These are phyloP conservation scores for Hanseniaspora osmophila DNA, from an alignment of 805 yeast species.

Conservation along the genomic window DNA sequence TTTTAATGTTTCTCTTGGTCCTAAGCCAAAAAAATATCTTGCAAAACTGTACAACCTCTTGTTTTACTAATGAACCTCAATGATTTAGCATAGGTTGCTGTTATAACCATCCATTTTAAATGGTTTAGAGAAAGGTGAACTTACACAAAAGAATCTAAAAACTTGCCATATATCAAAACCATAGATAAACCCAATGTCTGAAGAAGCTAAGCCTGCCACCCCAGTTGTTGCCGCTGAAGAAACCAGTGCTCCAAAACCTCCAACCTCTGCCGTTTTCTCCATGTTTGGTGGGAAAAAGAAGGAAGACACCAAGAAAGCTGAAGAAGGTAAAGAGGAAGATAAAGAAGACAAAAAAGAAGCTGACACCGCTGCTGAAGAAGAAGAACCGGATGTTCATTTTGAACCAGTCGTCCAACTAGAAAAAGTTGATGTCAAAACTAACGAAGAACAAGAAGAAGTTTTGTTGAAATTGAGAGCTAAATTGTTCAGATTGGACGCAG, in stretches of 20 bases:
- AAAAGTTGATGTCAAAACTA: constrained; percentile 91
- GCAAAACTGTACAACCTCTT: too few species aligned
- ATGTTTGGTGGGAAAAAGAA: constrained; percentile 60
- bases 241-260: constrained; percentile 31
- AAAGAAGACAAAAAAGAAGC: constrained; percentile 1
- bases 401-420: constrained; percentile 93
- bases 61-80: too few species aligned
- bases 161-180: background rate
- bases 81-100: too few species aligned
- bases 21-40: too few species aligned
- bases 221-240: constrained; percentile 3
- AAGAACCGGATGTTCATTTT: constrained; percentile 67
- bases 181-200: background rate
- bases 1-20: too few species aligned
- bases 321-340: background rate
- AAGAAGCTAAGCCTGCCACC: background rate
- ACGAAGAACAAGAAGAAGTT: constrained; percentile 81
- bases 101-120: too few species aligned
- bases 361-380: constrained; percentile 16
- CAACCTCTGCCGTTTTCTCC: constrained; percentile 73
- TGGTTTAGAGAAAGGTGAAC: too few species aligned
- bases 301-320: constrained; percentile 11
- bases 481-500: constrained; percentile 77
- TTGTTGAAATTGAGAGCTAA: constrained; percentile 84
- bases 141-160: too few species aligned